These are phyloP conservation scores for Nicotiana otophora DNA, from an alignment of 257 asterid genomes.

Conservation along the genomic window DNA sequence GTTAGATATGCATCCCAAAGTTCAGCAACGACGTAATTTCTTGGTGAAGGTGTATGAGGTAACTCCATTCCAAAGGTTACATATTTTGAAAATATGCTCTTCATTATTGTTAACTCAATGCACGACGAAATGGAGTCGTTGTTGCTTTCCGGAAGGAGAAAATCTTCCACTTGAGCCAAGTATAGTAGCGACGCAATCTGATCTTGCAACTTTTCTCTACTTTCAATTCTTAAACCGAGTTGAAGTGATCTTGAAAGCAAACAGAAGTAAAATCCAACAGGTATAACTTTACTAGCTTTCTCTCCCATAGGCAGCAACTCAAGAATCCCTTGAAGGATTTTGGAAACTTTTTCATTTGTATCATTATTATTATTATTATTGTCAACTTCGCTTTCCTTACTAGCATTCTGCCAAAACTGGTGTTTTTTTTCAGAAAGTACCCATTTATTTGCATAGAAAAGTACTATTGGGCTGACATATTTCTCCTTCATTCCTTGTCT, in stretches of 20 bases:
- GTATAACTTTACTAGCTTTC: slow-evolving; percentile 42
- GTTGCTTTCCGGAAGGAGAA: slow-evolving; percentile 26
- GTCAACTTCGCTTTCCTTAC: neutral
- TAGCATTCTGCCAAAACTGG: slow-evolving; percentile 4
- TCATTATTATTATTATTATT: neutral
- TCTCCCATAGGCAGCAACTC: slow-evolving; percentile 45
- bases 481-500: slow-evolving; percentile 77
- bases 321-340: slow-evolving; percentile 37
- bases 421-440: slow-evolving; percentile 18
- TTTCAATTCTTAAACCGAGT: slow-evolving; percentile 29
- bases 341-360: slow-evolving; percentile 10
- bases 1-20: slow-evolving; percentile 60
- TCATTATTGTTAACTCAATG: slow-evolving; percentile 36
- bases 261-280: slow-evolving; percentile 58
- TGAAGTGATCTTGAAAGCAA: slow-evolving; percentile 42
- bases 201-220: slow-evolving; percentile 42
- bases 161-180: slow-evolving; percentile 48
- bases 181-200: slow-evolving; percentile 43
- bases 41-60: slow-evolving; percentile 24
- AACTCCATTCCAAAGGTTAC: slow-evolving; percentile 25
- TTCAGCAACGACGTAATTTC: slow-evolving; percentile 35
- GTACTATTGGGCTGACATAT: slow-evolving; percentile 56
- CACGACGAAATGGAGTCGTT: slow-evolving; percentile 18
- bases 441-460: slow-evolving; percentile 53
- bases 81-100: slow-evolving; percentile 43